Evolutionary conservation across 169 alveolate species (phyloP), one percentile per base, ranked within the genome.

Genomic region (Cryptosporidium muris): DNA sequence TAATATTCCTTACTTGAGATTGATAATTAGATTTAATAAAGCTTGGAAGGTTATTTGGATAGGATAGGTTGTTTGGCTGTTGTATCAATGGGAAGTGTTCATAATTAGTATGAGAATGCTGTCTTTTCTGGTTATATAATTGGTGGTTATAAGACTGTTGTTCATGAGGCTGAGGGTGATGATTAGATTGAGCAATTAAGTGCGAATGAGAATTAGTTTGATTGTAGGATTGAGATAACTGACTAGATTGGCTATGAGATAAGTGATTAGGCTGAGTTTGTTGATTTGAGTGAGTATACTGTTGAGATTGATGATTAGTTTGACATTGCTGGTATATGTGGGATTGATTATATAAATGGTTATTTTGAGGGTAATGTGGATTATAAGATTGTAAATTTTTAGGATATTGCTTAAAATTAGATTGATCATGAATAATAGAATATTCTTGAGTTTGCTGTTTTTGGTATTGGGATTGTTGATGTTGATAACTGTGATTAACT

Each of bases 221-320:
- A 64, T 36, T 66, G 53, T 1, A 36, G 66, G 12, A 36, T 25
- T 7, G 51, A 25, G 25, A 34, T 8, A 40, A 58, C 3, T 40
- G 56, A 40, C 43, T 53, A 7, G 42, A 81, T 37, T 52, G 48
- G 52, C 64, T 62, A 48, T 82, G 67, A 63, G 65, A 51, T 81
- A 63, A 63, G 64, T 68, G 48, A 63, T 38, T 25, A 25, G 25
- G 25, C 8, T 62, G 66, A 37, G 34, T 25, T 62, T 62, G 66
- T 25, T 25, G 25, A 25, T 25, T 25, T 25, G 25, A 25, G 25
- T 25, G 25, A 25, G 25, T 25, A 25, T 25, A 25, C 25, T 25
- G 25, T 25, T 25, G 0, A 25, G 25, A 25, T 25, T 25, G 25
- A 25, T 25, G 25, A 25, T 0, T 25, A 25, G 25, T 25, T 25